Evolutionary conservation across 164 flowering plant species (phyloP), one percentile per base, ranked within the genome.

Genomic region (Tetrastigma voinierianum): DNA sequence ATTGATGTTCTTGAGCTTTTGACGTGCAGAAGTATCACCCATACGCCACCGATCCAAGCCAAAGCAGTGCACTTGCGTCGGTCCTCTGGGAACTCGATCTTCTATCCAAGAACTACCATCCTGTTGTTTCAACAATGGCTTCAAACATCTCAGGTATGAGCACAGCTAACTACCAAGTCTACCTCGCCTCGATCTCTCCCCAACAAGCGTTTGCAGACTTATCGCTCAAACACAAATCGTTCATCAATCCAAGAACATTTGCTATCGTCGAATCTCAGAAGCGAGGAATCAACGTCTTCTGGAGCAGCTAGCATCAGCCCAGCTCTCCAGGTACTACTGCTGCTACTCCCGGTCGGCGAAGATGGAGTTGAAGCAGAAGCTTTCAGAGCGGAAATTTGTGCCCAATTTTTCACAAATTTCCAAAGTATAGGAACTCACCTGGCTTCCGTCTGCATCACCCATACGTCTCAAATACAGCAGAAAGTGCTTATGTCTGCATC

Each of bases 61-160:
- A 82, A 53, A 86, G 92, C 53, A 94, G 97, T 48, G 94, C 95
- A 12, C 87, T 91, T 18, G 83, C 95, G 60, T 83, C 97, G 8
- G 97, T 89, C 51, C 93, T 91, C 17, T 89, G 97, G 95, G 97
- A 91, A 62, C 82, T 91, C 46, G 81, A 83, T 71, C 88, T 91
- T 67, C 77, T 89, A 16, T 71, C 73, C 52, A 87, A 86, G 69
- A 93, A 91, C 73, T 91, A 87, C 76, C 89, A 91, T 74, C 88
- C 93, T 6, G 54, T 86, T 46, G 64, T 91, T 54, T 81, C 89
- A 20, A 71, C 82, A 9, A 74, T 84, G 66, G 91, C 90, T 24
- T 80, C 91, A 7, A 72, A 79, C 72, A 86, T 91, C 58, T 66
- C 84, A 47, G 78, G 58, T 71, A 76, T 91, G 81, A 60, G 57